Evolutionary conservation across 2,329 filamentous ascomycete genomes (phyloP).

Genomic region (Talaromyces sp.): DNA sequence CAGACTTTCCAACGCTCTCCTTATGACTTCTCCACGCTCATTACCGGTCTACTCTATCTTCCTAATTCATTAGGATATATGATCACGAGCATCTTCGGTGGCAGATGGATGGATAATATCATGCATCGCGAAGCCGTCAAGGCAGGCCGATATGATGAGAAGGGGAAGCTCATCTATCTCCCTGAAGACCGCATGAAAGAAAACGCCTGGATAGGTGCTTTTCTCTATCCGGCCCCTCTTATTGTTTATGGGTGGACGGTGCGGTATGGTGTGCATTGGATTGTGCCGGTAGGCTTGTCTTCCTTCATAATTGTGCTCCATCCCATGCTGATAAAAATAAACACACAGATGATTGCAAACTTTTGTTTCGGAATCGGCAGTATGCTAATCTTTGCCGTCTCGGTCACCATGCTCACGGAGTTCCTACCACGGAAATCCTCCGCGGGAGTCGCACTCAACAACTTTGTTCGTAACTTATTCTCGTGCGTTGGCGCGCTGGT

Average conservation of each 20-base stretch:
- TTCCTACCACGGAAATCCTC: slow-evolving; percentile 70
- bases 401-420: slow-evolving; percentile 79
- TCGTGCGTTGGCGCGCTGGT: slow-evolving; percentile 66
- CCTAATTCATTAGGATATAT: slow-evolving; percentile 70
- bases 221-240: slow-evolving; percentile 64
- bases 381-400: slow-evolving; percentile 71
- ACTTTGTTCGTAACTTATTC: slow-evolving; percentile 74
- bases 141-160: slow-evolving; percentile 62
- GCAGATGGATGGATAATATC: slow-evolving; percentile 72
- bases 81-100: slow-evolving; percentile 61
- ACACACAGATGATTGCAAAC: slow-evolving; percentile 52
- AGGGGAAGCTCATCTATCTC: slow-evolving; percentile 60
- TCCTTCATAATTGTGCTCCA: slow-evolving; percentile 6
- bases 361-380: slow-evolving; percentile 71
- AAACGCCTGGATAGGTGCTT: slow-evolving; percentile 71
- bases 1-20: slow-evolving; percentile 61
- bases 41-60: slow-evolving; percentile 73
- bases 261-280: slow-evolving; percentile 58
- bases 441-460: slow-evolving; percentile 72
- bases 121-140: slow-evolving; percentile 71
- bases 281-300: slow-evolving; percentile 44
- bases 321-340: background rate
- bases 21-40: slow-evolving; percentile 63
- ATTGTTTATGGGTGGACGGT: slow-evolving; percentile 75
- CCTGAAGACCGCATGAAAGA: slow-evolving; percentile 80